A percentile compares a stretch with the other conserved stretches of the same genome.
These are phyloP conservation scores for Paracoccidioides lutzii DNA, from an alignment of 2,329 filamentous ascomycete species.

Conservation along the genomic window DNA sequence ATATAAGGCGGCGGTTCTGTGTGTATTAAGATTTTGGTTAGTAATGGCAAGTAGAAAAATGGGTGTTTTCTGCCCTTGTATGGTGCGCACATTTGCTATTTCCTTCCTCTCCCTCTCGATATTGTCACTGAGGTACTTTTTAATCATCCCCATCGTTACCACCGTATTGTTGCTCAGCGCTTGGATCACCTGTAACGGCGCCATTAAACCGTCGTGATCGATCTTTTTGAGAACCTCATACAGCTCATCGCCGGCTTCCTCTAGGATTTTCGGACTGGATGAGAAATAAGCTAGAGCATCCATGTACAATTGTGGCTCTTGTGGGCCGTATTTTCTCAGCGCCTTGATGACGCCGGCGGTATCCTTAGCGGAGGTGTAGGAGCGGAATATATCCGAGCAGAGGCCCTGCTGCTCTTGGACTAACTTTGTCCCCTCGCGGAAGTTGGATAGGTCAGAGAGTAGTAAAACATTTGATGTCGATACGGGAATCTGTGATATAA, in stretches of 20 bases:
- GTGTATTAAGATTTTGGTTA: slow-evolving; percentile 24
- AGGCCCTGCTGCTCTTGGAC: slow-evolving; percentile 90
- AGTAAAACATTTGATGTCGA: slow-evolving; percentile 90
- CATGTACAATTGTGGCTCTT: slow-evolving; percentile 84
- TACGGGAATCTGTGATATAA: slow-evolving; percentile 48
- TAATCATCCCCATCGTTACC: slow-evolving; percentile 95
- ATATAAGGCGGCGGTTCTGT: slow-evolving; percentile 64
- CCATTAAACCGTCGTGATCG: slow-evolving; percentile 82
- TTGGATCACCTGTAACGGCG: slow-evolving; percentile 90
- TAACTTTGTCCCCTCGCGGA: slow-evolving; percentile 77
- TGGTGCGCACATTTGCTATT: slow-evolving; percentile 46
- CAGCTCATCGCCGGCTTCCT: slow-evolving; percentile 79
- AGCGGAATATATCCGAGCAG: slow-evolving; percentile 89
- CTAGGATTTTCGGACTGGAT: slow-evolving; percentile 64
- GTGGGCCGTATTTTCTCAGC: slow-evolving; percentile 76
- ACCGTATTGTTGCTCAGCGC: slow-evolving; percentile 67
- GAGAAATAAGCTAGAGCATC: slow-evolving; percentile 89
- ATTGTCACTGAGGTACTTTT: slow-evolving; percentile 77
- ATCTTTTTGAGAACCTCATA: slow-evolving; percentile 71
- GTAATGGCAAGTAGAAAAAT: not conserved
- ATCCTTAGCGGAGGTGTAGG: slow-evolving; percentile 84
- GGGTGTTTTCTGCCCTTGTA: not conserved
- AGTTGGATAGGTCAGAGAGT: slow-evolving; percentile 81
- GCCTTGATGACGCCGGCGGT: slow-evolving; percentile 83
- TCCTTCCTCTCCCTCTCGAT: slow-evolving; percentile 81